A percentile compares a stretch with the other conserved stretches of the same genome.
Conservation (phyloP, 2,329 filamentous ascomycete species). For the Gnomoniopsis smithogilvyi region DNA sequence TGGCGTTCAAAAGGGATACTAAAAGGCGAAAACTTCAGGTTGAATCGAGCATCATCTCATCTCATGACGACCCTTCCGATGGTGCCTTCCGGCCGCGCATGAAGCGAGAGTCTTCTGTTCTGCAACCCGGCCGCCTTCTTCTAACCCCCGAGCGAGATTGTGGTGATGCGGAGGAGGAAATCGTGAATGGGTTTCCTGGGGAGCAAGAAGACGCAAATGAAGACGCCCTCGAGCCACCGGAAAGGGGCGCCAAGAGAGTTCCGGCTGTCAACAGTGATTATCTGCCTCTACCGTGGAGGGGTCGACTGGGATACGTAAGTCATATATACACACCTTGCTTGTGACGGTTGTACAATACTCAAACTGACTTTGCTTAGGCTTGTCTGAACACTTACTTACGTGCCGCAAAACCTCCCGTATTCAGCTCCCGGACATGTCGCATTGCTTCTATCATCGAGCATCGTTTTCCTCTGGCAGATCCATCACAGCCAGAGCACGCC, state of each 20-base stretch:
- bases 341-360: neutral
- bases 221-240: slow-evolving; percentile 20
- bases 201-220: slow-evolving; percentile 17
- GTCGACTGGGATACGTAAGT: slow-evolving; percentile 81
- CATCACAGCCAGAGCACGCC: slow-evolving; percentile 71
- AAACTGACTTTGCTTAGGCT: slow-evolving; percentile 47
- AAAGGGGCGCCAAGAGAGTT: slow-evolving; percentile 51
- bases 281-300: slow-evolving; percentile 86
- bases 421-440: slow-evolving; percentile 86
- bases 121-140: slow-evolving; percentile 20
- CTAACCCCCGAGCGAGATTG: slow-evolving; percentile 23
- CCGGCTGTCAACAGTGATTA: slow-evolving; percentile 80
- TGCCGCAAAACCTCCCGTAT: slow-evolving; percentile 76
- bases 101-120: neutral
- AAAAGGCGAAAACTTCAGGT: slow-evolving; percentile 46
- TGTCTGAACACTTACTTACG: slow-evolving; percentile 92
- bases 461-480: slow-evolving; percentile 74
- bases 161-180: slow-evolving; percentile 19
- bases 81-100: neutral
- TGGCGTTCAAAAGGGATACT: slow-evolving; percentile 38
- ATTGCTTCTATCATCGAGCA: slow-evolving; percentile 90
- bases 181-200: slow-evolving; percentile 4
- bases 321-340: neutral
- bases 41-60: slow-evolving; percentile 34
- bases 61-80: neutral